Evolutionary conservation across 148 eudicot species (phyloP).

Genomic region (Chenopodium formosanum): DNA sequence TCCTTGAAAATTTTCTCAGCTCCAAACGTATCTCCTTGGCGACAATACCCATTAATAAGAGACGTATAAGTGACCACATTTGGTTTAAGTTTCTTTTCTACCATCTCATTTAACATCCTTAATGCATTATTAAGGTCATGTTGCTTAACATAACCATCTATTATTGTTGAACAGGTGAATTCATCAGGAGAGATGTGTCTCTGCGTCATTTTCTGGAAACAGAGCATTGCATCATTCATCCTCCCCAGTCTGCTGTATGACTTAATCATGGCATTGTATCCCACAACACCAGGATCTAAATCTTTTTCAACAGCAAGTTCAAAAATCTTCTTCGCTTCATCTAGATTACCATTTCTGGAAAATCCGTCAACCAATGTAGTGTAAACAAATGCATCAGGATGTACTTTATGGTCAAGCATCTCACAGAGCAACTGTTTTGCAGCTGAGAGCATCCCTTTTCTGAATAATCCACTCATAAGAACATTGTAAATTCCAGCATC

Average conservation of each 20-base stretch:
- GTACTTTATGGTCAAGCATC: conserved; percentile 73
- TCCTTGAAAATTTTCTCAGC: conserved; percentile 57
- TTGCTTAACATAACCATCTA: conserved; percentile 82
- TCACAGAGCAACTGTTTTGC: conserved; percentile 64
- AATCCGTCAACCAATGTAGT: conserved; percentile 78
- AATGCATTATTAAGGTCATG: conserved; percentile 62
- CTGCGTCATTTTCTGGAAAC: conserved; percentile 53
- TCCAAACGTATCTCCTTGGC: conserved; percentile 38
- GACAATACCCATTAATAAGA: conserved; percentile 71
- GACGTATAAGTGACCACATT: conserved; percentile 90
- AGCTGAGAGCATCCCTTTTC: conserved; percentile 54
- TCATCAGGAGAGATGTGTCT: conserved; percentile 54
- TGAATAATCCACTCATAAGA: conserved; percentile 71
- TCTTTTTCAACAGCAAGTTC: conserved; percentile 46
- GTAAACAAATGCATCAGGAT: conserved; percentile 63
- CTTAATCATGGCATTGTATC: conserved; percentile 82
- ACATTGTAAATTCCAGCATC: conserved; percentile 83
- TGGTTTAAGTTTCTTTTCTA: conserved; percentile 54
- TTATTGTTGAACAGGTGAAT: conserved; percentile 76
- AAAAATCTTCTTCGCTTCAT: conserved; percentile 71
- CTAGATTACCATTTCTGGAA: conserved; percentile 57
- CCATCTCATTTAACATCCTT: conserved; percentile 47
- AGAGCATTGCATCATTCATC: conserved; percentile 68
- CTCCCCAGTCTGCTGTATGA: conserved; percentile 72
- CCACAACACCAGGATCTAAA: conserved; percentile 63